Conservation (phyloP, 352 stramenopile genomes). For the Thalassiosira oceanica region DNA sequence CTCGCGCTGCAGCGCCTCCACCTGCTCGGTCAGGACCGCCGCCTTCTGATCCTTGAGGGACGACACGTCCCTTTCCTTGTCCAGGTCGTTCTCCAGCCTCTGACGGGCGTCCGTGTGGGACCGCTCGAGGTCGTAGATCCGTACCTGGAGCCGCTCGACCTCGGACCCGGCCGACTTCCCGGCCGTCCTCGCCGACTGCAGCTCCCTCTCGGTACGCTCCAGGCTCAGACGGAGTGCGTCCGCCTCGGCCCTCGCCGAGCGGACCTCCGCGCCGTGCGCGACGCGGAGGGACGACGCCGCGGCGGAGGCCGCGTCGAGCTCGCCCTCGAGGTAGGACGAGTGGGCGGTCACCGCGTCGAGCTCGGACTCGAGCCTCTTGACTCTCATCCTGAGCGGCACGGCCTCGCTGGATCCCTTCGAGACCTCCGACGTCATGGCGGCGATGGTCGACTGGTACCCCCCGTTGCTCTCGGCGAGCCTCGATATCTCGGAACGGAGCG, state of each 20-base stretch:
- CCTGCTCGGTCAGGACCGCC: conserved; percentile 41
- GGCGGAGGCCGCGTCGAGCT: conserved; percentile 46
- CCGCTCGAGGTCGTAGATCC: conserved; percentile 24
- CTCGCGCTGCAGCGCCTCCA: conserved; percentile 36
- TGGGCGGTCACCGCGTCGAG: conserved; percentile 57
- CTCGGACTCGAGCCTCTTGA: conserved; percentile 65
- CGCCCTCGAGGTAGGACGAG: conserved; percentile 61
- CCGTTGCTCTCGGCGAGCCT: conserved; percentile 60
- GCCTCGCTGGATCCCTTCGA: conserved; percentile 59
- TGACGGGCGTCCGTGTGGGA: conserved; percentile 25
- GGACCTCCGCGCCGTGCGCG: conserved; percentile 28
- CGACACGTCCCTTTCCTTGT: conserved; percentile 53
- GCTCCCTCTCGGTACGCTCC: conserved; percentile 47
- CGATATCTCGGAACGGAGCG: conserved; percentile 14
- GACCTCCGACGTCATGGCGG: conserved; percentile 43
- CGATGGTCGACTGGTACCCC: conserved; percentile 42
- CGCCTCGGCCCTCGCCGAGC: conserved; percentile 36
- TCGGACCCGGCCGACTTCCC: conserved; percentile 23
- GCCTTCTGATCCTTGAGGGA: conserved; percentile 63
- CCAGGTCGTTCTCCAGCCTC: conserved; percentile 37
- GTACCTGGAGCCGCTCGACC: conserved; percentile 15
- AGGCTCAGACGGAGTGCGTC: conserved; percentile 30
- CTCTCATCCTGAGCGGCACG: conserved; percentile 64
- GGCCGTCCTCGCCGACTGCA: conserved; percentile 19
- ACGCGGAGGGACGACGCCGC: conserved; percentile 27